phyloP scores from a whole-genome alignment of 2,329 filamentous ascomycete species.

The Diplodia mutila region DNA sequence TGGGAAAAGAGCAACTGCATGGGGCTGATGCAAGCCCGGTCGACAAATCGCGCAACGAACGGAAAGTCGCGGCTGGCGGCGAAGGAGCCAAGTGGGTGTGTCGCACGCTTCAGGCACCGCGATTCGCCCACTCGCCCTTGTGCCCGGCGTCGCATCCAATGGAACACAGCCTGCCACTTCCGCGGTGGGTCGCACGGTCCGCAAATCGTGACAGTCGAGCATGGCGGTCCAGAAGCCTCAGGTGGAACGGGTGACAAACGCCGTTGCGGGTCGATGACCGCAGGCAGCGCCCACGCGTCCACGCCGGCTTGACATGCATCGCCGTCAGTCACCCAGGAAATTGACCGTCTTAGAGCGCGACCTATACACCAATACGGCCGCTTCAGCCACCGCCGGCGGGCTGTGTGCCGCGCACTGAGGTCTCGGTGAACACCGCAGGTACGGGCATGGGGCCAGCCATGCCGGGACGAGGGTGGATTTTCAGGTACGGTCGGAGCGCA shows the following conservation, averaged over 20 bases:
- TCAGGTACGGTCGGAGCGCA: slow-evolving; percentile 23
- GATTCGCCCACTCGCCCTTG: slow-evolving; percentile 6
- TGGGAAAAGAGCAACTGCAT: background rate
- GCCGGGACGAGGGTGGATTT: slow-evolving; percentile 14
- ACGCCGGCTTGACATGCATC: too few species aligned
- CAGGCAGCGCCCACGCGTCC: background rate
- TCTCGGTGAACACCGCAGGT: slow-evolving; percentile 22
- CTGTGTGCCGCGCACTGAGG: slow-evolving; percentile 19
- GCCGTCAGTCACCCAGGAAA: background rate
- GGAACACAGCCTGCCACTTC: slow-evolving; percentile 7
- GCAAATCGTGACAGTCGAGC: background rate
- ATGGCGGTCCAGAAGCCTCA: slow-evolving; percentile 9
- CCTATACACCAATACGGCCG: slow-evolving; percentile 15
- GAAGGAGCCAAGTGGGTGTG: slow-evolving; percentile 4
- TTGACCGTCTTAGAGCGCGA: slow-evolving; percentile 11
- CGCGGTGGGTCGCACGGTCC: slow-evolving; percentile 19
- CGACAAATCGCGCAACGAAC: slow-evolving; percentile 16
- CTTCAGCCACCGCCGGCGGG: slow-evolving; percentile 16
- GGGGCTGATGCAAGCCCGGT: background rate
- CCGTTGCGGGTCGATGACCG: slow-evolving; percentile 17
- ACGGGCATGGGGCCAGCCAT: slow-evolving; percentile 15
- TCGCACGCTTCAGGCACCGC: background rate
- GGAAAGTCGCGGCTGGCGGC: background rate
- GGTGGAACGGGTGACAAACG: slow-evolving; percentile 8
- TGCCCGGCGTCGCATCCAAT: slow-evolving; percentile 15